phyloP scores from a whole-genome alignment of 495 filamentous ascomycete genomes.

The Podospora anserina region DNA sequence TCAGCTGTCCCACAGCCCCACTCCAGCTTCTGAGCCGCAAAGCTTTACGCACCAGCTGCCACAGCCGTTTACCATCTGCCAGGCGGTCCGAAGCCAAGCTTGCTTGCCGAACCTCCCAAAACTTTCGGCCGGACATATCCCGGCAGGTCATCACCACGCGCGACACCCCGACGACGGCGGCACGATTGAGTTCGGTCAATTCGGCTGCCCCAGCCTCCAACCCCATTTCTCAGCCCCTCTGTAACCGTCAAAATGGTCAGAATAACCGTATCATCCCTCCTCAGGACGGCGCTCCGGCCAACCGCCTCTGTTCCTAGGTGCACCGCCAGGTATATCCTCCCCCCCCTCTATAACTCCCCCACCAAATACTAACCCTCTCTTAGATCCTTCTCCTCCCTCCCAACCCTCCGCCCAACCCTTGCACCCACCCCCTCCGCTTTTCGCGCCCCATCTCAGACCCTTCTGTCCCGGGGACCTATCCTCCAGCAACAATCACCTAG shows the following conservation, averaged over 20 bases:
- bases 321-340: not conserved
- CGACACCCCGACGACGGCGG: not conserved
- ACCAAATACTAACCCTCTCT: not conserved
- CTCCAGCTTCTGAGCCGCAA: not conserved
- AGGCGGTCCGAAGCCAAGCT: not conserved
- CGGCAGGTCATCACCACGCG: not conserved
- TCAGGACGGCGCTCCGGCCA: not conserved
- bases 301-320: not conserved
- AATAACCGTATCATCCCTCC: not conserved
- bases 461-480: not conserved
- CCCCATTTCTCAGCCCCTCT: not conserved
- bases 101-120: not conserved
- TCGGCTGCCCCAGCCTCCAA: not conserved
- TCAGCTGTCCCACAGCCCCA: not conserved
- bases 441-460: not conserved
- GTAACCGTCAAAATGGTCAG: not conserved
- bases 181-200: not conserved
- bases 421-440: not conserved
- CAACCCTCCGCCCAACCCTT: not conserved
- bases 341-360: not conserved
- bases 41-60: not conserved
- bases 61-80: not conserved
- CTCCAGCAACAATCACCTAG: not conserved
- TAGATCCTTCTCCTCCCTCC: not conserved
- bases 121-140: not conserved